Base-by-base conservation (phyloP, 805 yeast genomes). In the Candida maris region DNA sequence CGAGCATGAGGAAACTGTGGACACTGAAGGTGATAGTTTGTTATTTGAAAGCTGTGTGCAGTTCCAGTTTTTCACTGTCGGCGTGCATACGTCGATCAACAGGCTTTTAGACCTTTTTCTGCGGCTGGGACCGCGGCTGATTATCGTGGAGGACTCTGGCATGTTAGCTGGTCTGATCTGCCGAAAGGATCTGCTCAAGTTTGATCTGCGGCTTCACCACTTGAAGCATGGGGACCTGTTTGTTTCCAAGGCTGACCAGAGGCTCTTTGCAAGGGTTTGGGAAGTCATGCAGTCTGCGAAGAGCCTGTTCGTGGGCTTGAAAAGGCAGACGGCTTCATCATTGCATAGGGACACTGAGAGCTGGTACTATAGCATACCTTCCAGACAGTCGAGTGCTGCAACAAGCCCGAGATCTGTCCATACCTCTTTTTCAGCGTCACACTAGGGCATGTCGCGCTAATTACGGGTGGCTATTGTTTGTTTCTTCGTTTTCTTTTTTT, bases 101-200 rank as follows among this genome's bases (percentile, higher is more conserved):
- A 67, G 74, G 19, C 71, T 81, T 1, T 61, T 80, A 41, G 81
- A 82, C 23, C 61, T 87, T 17, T 91, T 93, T 56, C 72, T 76
- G 40, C 79, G 81, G 45, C 54, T 88, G 19, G 96, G 97, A 0
- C 95, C 96, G 6, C 67, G 84, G 29, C 72, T 79, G 19, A 69
- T 93, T 1, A 67, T 82, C 27, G 81, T 85, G 2, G 82, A 80
- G 37, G 69, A 76, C 7, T 60, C 70, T 20, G 93, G 89, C 2
- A 43, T 54, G 2, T 53, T 86, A 13, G 70, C 69, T 12, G 98
- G 98, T 0, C 53, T 86, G n/a, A 63, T 94, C 1, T 86, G 96
- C 0, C 71, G 89, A 39, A 93, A 93, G 52, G 97, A 89, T 53
- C 67, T 91, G 13, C 59, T 89, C 34, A 68, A 80, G 42, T 86